Evolutionary conservation across 1,284 basidiomycete species (phyloP), one percentile per base, ranked within the genome.

Genomic region (Dichomitus squalens): DNA sequence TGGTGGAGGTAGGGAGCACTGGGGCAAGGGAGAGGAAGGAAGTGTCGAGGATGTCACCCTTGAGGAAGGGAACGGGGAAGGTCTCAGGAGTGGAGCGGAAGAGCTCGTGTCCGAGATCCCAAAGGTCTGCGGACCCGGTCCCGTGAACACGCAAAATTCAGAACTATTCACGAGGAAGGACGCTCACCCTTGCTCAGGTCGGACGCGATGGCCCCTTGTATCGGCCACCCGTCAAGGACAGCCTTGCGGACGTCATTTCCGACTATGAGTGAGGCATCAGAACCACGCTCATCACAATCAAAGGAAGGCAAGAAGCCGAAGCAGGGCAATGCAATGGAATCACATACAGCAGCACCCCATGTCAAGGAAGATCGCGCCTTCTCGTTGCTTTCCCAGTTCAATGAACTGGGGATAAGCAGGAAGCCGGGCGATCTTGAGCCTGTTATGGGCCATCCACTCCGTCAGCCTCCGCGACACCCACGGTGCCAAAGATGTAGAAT

Each of bases 321-420:
- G 16, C 25, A 16, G 6, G 16, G 9, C 29, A n/a, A 33, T 25
- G 25, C 20, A 33, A 1, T 6, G 7, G 21, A 33, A 25, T n/a
- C 7, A 72, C 79, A 64, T 57, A 83, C 81, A 81, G 63, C 79
- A 81, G 60, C 80, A 82, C 11, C 71, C 75, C 39, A 76, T 64
- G 52, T 77, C 75, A 4, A 84, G 68, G 16, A 83, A 68, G 36
- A 84, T 73, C 5, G 80, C 78, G 38, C 73, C 71, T 8, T 71
- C 57, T 18, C 72, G 73, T 3, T 73, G 70, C 23, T 68, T 66
- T 3, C 70, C 68, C 1, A 82, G 67, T 35, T 74, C 60, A 5
- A 83, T 62, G 9, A 75, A 43, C 35, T 49, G 52, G 2, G 51
- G 23, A 29, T 60, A 60, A 5, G 55, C 59, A 1, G 59, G 59